phyloP scores from a whole-genome alignment of 1,284 basidiomycete genomes.

The Papiliotrema laurentii region DNA sequence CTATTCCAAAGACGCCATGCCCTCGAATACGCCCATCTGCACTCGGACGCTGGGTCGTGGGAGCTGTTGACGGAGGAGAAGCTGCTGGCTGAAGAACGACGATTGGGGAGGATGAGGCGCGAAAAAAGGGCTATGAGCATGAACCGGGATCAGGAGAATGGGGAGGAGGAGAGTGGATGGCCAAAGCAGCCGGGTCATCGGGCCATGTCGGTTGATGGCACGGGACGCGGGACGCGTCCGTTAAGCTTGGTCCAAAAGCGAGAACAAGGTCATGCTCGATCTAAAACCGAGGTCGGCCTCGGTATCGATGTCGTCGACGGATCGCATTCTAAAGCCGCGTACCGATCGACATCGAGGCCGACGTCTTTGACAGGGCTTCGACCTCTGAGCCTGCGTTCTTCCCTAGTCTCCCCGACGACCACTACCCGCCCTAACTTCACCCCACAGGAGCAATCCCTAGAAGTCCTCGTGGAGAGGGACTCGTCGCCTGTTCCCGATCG shows the following conservation, averaged over 20 bases:
- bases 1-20: constrained; percentile 9
- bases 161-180: no score
- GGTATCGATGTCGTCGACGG: background rate
- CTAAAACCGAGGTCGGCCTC: background rate
- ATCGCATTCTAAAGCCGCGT: background rate
- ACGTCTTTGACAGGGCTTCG: background rate
- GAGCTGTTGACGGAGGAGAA: constrained; percentile 5
- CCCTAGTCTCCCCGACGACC: background rate
- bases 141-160: background rate
- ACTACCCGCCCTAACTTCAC: background rate
- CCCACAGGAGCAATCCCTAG: background rate
- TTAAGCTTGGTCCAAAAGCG: constrained; percentile 10
- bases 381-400: background rate
- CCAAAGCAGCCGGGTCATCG: background rate
- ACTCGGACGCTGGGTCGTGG: constrained; percentile 2
- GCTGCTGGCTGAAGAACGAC: constrained; percentile 10
- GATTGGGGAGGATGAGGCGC: constrained; percentile 17
- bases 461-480: constrained; percentile 4
- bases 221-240: constrained; percentile 6
- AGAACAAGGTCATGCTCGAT: background rate
- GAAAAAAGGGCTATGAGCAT: constrained; percentile 9
- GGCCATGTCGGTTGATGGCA: background rate
- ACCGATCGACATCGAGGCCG: background rate
- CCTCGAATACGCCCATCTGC: constrained; percentile 12
- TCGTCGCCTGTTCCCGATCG: constrained; percentile 1